A percentile compares a stretch with the other conserved stretches of the same genome.
phyloP scores from a whole-genome alignment of 805 yeast genomes.

The Myxozyma lipomycoides region DNA sequence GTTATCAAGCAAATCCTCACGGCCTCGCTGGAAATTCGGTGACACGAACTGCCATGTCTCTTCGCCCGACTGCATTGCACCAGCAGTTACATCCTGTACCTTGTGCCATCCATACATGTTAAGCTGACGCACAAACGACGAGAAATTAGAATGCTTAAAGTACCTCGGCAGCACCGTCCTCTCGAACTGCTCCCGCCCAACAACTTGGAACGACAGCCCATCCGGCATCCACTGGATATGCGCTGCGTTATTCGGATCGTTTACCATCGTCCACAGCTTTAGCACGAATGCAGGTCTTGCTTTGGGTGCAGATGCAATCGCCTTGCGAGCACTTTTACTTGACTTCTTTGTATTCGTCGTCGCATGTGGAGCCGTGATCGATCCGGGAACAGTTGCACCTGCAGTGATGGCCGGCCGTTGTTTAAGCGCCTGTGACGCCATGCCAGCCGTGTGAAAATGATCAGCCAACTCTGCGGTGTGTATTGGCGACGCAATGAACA shows the following conservation, averaged over 20 bases:
- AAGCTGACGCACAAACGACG: slow-evolving; percentile 90
- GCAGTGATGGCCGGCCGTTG: slow-evolving; percentile 24
- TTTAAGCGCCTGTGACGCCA: slow-evolving; percentile 13
- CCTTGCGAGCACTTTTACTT: slow-evolving; percentile 28
- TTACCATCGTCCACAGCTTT: slow-evolving; percentile 94
- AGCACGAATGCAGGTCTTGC: slow-evolving; percentile 81
- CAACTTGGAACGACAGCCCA: slow-evolving; percentile 81
- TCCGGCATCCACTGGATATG: slow-evolving; percentile 81
- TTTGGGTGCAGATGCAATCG: slow-evolving; percentile 32
- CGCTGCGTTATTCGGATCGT: slow-evolving; percentile 64
- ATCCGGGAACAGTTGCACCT: slow-evolving; percentile 24
- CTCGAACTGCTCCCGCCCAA: slow-evolving; percentile 79
- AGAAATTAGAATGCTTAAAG: slow-evolving; percentile 92
- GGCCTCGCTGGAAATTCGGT: slow-evolving; percentile 67
- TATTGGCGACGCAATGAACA: no score
- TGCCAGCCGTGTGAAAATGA: no score
- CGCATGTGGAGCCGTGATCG: slow-evolving; percentile 23
- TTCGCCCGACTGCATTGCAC: slow-evolving; percentile 49
- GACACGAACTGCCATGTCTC: slow-evolving; percentile 89
- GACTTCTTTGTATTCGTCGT: background rate
- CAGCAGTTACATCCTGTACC: slow-evolving; percentile 85
- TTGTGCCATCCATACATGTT: slow-evolving; percentile 99
- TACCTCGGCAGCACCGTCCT: slow-evolving; percentile 80
- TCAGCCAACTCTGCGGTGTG: background rate
- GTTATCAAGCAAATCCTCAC: slow-evolving; percentile 79